These are phyloP conservation scores for Ogataea methanolica DNA, from an alignment of 805 yeast species.

Conservation along the genomic window DNA sequence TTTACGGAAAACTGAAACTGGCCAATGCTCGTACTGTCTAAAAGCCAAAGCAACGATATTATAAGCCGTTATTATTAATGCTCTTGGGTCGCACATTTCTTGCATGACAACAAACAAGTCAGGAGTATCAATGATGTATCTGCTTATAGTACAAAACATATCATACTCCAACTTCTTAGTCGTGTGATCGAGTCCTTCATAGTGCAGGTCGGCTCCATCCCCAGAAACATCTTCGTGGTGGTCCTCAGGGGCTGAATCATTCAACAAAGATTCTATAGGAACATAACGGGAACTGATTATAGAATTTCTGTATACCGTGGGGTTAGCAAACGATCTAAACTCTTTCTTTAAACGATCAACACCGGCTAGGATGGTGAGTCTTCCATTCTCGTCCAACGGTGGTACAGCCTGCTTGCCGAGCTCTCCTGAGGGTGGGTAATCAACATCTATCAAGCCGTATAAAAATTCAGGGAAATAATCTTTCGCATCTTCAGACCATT, in stretches of 20 bases:
- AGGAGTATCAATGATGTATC: constrained; percentile 20
- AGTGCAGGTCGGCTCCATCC: neutral
- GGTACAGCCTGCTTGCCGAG: constrained; percentile 3
- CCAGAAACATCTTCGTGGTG: neutral
- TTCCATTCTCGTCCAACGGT: constrained; percentile 7
- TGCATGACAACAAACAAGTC: constrained; percentile 11
- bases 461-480: constrained; percentile 22
- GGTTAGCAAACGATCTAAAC: constrained; percentile 17
- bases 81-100: constrained; percentile 19
- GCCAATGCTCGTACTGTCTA: constrained; percentile 15
- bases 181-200: neutral
- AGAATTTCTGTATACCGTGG: constrained; percentile 2
- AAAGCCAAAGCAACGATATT: constrained; percentile 14
- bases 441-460: constrained; percentile 16
- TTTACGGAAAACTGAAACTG: constrained; percentile 8
- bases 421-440: constrained; percentile 5
- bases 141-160: constrained; percentile 19
- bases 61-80: constrained; percentile 17
- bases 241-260: neutral
- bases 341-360: constrained; percentile 19
- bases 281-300: constrained; percentile 7
- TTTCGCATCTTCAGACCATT: constrained; percentile 12
- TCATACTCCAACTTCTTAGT: constrained; percentile 13
- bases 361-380: constrained; percentile 5
- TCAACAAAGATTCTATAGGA: constrained; percentile 13